Conservation (phyloP, 2,329 filamentous ascomycete genomes). For the Elsinoe perseae region DNA sequence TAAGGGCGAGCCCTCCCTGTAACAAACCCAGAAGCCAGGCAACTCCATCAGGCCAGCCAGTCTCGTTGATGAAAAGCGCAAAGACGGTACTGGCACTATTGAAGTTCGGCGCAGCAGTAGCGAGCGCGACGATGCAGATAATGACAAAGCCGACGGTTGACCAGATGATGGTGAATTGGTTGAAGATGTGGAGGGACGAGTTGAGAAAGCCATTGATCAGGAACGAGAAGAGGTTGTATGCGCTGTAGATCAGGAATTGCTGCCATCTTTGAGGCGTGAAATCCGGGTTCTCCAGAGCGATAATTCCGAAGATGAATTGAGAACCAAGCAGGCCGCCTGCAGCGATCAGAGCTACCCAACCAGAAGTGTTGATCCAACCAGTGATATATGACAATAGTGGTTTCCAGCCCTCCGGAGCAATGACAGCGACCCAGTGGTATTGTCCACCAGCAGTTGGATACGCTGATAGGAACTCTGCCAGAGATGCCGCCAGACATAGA, state of each 20-base stretch:
- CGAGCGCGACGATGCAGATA: constrained; percentile 61
- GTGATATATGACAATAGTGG: constrained; percentile 61
- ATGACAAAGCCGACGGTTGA: constrained; percentile 60
- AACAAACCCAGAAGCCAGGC: constrained; percentile 39
- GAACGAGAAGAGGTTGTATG: constrained; percentile 53
- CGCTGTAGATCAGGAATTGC: constrained; percentile 65
- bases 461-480: constrained; percentile 58
- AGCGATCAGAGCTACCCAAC: constrained; percentile 62
- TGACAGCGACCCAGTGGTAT: constrained; percentile 63
- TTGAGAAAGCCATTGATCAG: constrained; percentile 59
- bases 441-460: constrained; percentile 43
- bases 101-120: constrained; percentile 58
- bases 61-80: constrained; percentile 55
- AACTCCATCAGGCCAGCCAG: constrained; percentile 33
- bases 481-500: constrained; percentile 57
- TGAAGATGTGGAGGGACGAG: constrained; percentile 55
- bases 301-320: constrained; percentile 58
- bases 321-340: constrained; percentile 61
- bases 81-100: constrained; percentile 60
- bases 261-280: constrained; percentile 59
- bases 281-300: constrained; percentile 51
- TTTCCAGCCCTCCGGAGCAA: constrained; percentile 54
- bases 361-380: constrained; percentile 66
- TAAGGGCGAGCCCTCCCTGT: constrained; percentile 30
- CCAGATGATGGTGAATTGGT: constrained; percentile 64